Evolutionary conservation across 345 rosid species (phyloP), one percentile per base, ranked within the genome.

Genomic region (Gossypium thurberi): DNA sequence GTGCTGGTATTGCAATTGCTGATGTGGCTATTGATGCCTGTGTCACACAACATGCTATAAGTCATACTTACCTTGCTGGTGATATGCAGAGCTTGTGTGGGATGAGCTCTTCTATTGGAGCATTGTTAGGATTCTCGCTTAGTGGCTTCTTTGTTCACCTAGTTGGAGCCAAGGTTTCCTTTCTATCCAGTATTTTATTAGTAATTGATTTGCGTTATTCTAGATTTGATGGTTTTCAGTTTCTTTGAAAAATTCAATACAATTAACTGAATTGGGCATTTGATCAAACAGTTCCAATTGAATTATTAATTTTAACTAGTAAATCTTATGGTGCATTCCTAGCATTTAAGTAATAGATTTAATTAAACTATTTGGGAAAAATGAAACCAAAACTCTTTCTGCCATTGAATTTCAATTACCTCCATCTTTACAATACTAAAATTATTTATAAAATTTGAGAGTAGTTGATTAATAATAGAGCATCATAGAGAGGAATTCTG

Each of bases 51-150:
- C 84, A 84, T 78, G 84, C 89, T 46, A 85, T 85, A 61, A 85
- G 76, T 18, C 87, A 84, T 75, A 91, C 91, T 73, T 77, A 84
- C n/a, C 88, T 89, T 57, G 91, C 93, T 58, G 88, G 82, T 23
- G 93, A 90, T 77, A 79, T 89, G 89, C 96, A 91, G 75, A 87
- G 88, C 81, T 78, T 91, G 81, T 88, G 93, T 84, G 90, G 85
- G n/a, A 44, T 91, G 74, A 78, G 88, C 70, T 81, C 88, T 1
- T 87, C 96, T 4, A 71, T 84, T 73, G 96, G 96, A 40, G 86
- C 91, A 1, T 78, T 91, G 53, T 63, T 87, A 33, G 96, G 96
- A 64, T 89, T 82, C 76, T 80, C 87, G 1, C 76, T 91, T 57
- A 89, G 93, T 17, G 96, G 96, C 57, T 61, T 91, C 76, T 77